phyloP scores from a whole-genome alignment of 148 eudicot genomes.

The Chenopodium formosanum region DNA sequence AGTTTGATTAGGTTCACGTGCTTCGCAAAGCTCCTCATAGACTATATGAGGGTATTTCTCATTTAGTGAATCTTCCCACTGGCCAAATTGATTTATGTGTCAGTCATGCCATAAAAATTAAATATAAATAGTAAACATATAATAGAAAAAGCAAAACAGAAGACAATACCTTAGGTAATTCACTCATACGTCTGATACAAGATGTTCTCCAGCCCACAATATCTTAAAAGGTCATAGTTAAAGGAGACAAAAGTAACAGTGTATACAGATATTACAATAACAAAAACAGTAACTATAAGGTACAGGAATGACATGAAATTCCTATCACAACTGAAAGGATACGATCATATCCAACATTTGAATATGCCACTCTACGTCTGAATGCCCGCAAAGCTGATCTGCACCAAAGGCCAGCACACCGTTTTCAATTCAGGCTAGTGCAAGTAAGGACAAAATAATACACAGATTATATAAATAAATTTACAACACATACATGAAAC shows the following conservation, averaged over 20 bases:
- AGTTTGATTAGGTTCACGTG: conserved; percentile 26
- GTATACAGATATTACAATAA: not conserved
- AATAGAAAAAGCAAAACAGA: conserved; percentile 6
- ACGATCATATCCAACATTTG: conserved; percentile 95
- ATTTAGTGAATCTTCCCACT: conserved; percentile 51
- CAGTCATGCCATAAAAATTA: conserved; percentile 13
- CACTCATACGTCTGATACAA: conserved; percentile 73
- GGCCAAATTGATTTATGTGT: conserved; percentile 22
- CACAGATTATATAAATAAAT: not conserved
- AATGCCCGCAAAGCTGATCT: conserved; percentile 84
- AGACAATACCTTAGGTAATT: conserved; percentile 79
- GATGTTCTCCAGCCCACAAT: conserved; percentile 99
- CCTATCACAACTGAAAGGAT: conserved; percentile 41
- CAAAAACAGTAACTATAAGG: not conserved
- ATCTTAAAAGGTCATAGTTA: conserved; percentile 46
- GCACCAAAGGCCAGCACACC: conserved; percentile 27
- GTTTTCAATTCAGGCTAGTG: conserved; percentile 7
- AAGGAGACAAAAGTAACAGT: conserved; percentile 33
- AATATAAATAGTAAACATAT: not conserved
- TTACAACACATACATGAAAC: conserved; percentile 61
- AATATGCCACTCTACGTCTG: conserved; percentile 80
- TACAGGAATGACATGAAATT: not conserved
- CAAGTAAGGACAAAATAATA: not conserved
- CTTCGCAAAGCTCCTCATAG: conserved; percentile 36
- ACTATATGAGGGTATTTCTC: conserved; percentile 53